These are phyloP conservation scores for Acanthamoeba polyphaga DNA, from an alignment of 208 protist genomes.

Conservation along the genomic window DNA sequence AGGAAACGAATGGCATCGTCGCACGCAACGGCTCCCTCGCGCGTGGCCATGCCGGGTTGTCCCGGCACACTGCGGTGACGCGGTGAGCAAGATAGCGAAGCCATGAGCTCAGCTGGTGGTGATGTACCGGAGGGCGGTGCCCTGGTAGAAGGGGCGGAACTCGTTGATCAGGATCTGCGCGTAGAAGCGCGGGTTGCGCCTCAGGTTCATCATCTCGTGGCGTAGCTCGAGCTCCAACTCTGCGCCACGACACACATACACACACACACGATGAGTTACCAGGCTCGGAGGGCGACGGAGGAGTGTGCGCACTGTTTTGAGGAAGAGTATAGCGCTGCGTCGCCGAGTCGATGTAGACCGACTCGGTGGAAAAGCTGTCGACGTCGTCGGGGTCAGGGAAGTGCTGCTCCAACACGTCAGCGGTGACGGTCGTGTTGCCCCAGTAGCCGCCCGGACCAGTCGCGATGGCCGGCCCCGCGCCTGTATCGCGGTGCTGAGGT, in stretches of 20 bases:
- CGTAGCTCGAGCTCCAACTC: not conserved
- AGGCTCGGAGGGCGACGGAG: no score
- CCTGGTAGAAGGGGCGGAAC: constrained; percentile 40
- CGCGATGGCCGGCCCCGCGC: not conserved
- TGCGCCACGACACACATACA: not conserved
- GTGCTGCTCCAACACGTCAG: not conserved
- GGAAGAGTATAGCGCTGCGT: constrained; percentile 21
- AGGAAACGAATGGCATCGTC: constrained; percentile 46
- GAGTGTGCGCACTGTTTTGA: not conserved
- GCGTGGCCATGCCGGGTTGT: constrained; percentile 21
- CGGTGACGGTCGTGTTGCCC: not conserved
- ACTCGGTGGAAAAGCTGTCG: not conserved
- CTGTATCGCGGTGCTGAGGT: no score
- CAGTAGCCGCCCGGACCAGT: constrained; percentile 1
- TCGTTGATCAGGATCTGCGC: constrained; percentile 50
- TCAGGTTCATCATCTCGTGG: constrained; percentile 32
- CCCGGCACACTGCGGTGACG: not conserved
- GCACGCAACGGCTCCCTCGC: constrained; percentile 9
- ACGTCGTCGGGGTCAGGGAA: not conserved
- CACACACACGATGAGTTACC: no score
- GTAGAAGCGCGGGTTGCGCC: constrained; percentile 28
- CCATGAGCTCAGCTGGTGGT: not conserved
- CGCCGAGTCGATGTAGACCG: constrained; percentile 20
- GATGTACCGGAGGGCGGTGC: constrained; percentile 2
- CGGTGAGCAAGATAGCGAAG: not conserved